phyloP scores from a whole-genome alignment of 2,329 filamentous ascomycete genomes.

The Alternaria sp. region DNA sequence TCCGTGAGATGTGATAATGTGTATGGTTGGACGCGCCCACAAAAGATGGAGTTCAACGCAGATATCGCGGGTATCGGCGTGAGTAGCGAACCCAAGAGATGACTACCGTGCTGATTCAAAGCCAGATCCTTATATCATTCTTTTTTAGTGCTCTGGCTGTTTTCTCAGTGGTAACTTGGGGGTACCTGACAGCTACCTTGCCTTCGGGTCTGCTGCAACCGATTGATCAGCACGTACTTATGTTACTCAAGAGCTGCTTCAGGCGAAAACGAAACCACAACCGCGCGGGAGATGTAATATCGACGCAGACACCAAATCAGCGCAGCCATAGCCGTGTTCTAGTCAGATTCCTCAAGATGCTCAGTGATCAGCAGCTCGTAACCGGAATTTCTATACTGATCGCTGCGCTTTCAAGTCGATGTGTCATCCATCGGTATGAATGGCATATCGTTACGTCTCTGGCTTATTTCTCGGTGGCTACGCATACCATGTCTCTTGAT shows the following conservation, averaged over 20 bases:
- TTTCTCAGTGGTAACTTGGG: background rate
- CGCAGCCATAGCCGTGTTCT: background rate
- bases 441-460: no score
- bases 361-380: no score
- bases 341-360: background rate
- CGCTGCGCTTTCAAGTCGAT: no score
- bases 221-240: background rate
- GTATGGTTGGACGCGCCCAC: no score
- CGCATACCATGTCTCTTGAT: no score
- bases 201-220: background rate
- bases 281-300: no score
- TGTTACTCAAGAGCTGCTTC: background rate
- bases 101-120: no score
- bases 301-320: background rate
- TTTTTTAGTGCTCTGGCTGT: background rate
- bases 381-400: no score
- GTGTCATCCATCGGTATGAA: no score
- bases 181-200: background rate
- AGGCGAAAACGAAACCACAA: background rate
- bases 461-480: no score
- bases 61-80: background rate
- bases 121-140: background rate
- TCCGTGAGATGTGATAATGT: no score
- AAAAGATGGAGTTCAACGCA: background rate
- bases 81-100: background rate